These are phyloP conservation scores for Lobosporangium transversale DNA, from an alignment of 192 early-diverging fungal genomes.

Conservation along the genomic window DNA sequence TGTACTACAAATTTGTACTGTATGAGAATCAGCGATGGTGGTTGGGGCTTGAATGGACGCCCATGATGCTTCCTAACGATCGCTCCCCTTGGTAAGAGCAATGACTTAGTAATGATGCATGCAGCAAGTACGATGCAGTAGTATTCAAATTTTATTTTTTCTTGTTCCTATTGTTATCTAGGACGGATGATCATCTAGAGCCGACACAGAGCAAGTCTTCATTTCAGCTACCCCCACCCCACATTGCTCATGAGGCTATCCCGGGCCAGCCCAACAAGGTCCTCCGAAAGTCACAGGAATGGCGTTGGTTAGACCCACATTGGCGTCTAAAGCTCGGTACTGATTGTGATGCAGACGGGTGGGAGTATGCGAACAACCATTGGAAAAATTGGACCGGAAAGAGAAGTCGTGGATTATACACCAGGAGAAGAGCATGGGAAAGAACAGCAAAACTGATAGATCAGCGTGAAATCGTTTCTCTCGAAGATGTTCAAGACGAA, in stretches of 20 bases:
- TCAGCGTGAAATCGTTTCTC: conserved; percentile 39
- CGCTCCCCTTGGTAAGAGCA: conserved; percentile 59
- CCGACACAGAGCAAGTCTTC: conserved; percentile 57
- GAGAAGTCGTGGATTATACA: conserved; percentile 59
- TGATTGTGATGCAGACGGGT: conserved; percentile 58
- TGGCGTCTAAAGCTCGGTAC: conserved; percentile 62
- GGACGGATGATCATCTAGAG: conserved; percentile 64
- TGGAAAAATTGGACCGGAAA: conserved; percentile 60
- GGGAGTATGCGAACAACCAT: conserved; percentile 66
- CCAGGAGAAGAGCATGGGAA: conserved; percentile 64
- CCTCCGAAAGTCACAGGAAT: conserved; percentile 59
- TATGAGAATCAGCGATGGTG: conserved; percentile 69
- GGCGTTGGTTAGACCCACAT: conserved; percentile 62
- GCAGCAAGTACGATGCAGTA: background rate
- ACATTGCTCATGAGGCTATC: conserved; percentile 36
- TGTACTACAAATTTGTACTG: conserved; percentile 57
- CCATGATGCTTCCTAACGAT: conserved; percentile 65
- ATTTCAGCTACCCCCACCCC: conserved; percentile 57
- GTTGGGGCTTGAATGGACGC: conserved; percentile 67
- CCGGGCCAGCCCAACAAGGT: conserved; percentile 50
- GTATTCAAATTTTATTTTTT: background rate
- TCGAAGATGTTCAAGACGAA: conserved; percentile 34
- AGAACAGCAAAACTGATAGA: conserved; percentile 60
- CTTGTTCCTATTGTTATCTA: background rate
- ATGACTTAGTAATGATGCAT: background rate